Base-by-base conservation (phyloP, 208 protist species). In the Trypanosoma melophagium region DNA sequence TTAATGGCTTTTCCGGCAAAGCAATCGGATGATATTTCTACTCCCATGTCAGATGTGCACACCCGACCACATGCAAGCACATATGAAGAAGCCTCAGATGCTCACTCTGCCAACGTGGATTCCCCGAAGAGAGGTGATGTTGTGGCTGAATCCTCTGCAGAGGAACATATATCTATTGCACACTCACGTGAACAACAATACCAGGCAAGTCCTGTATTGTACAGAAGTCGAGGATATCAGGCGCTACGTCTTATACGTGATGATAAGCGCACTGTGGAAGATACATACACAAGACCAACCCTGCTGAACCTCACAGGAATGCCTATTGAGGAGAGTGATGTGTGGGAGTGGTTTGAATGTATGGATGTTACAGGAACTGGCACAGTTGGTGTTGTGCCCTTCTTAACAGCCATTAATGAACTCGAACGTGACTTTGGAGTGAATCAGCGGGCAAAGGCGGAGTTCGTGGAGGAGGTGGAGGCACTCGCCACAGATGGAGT, bases 191-290 rank as follows among this genome's bases (percentile, higher is more conserved):
- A 44, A 44, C 40, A 51, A n/a, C 24, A 53, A 21, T 50, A 38
- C 8, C 12, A 63, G 44, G 24, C 14, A 22, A 38, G 10, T 44
- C 42, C 25, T 21, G 41, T 72, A 2, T 57, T 82, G 2, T 79
- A 85, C 62, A 83, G 87, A 69, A 93, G 60, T 62, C 86, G 87
- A 69, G 81, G 79, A 2, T 93, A 93, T 67, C 87, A 93, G 67
- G 77, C 79, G 5, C 76, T 89, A 44, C 87, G 87, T 14, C 73
- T 93, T 17, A 79, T 75, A 12, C 79, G 83, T 73, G 84, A 60
- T 25, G 79, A 83, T 7, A 68, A 74, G 24, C 73, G 76, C 25
- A 72, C 71, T 60, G 40, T 75, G 69, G 10, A 52, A 40, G 25
- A 63, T 25, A 53, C 55, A 53, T 72, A 75, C 22, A 74, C 67